phyloP scores from a whole-genome alignment of 192 early-diverging fungal genomes.

The Coemansia sp. region DNA sequence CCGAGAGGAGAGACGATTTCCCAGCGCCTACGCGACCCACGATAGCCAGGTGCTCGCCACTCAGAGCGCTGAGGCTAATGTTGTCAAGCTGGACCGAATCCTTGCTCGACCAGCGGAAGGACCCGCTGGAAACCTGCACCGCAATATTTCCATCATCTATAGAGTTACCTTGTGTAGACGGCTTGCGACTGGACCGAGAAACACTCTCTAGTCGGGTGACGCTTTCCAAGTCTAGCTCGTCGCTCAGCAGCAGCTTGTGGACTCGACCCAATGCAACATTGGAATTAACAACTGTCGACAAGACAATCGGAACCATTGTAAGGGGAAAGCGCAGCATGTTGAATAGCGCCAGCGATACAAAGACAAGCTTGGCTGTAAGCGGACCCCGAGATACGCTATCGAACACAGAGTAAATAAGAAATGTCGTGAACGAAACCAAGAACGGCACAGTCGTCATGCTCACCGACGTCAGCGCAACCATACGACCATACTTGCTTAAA shows the following conservation, averaged over 20 bases:
- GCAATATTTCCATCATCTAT: slow-evolving; percentile 4
- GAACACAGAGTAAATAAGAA: slow-evolving; percentile 70
- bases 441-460: slow-evolving; percentile 90
- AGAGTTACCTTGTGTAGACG: neutral
- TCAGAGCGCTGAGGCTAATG: slow-evolving; percentile 39
- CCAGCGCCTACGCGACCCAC: slow-evolving; percentile 72
- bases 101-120: slow-evolving; percentile 55
- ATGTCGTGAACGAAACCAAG: slow-evolving; percentile 82
- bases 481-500: slow-evolving; percentile 72
- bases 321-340: slow-evolving; percentile 93
- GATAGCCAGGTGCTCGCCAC: slow-evolving; percentile 58
- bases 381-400: slow-evolving; percentile 56
- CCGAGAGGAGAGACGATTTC: slow-evolving; percentile 74
- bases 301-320: slow-evolving; percentile 75
- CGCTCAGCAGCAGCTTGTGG: slow-evolving; percentile 70
- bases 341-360: slow-evolving; percentile 90
- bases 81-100: slow-evolving; percentile 36
- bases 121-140: slow-evolving; percentile 53
- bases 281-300: slow-evolving; percentile 75
- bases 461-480: slow-evolving; percentile 69
- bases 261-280: slow-evolving; percentile 82
- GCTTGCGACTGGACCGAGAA: neutral
- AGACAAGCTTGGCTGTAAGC: slow-evolving; percentile 70
- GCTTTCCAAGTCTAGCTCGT: slow-evolving; percentile 74
- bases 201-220: slow-evolving; percentile 53